phyloP scores from a whole-genome alignment of 2,329 filamentous ascomycete genomes.

The Sporothrix mexicana region DNA sequence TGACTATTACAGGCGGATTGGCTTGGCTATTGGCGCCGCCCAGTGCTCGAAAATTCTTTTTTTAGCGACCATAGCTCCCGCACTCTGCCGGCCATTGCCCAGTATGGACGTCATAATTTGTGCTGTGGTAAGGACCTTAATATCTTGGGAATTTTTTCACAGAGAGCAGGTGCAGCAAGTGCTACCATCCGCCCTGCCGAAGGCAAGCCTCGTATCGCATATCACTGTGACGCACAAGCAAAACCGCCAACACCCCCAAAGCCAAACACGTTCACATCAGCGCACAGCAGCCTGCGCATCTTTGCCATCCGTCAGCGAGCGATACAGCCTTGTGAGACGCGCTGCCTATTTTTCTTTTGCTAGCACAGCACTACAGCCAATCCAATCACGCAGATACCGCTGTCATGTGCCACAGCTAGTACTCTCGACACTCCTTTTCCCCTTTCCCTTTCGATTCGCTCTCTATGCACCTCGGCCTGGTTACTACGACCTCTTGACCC shows the following conservation, averaged over 20 bases:
- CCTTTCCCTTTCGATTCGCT: neutral
- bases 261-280: neutral
- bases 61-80: constrained; percentile 23
- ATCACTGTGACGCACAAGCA: neutral
- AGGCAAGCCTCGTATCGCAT: neutral
- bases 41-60: constrained; percentile 2
- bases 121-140: constrained; percentile 14
- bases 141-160: constrained; percentile 20
- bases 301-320: neutral
- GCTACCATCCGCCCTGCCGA: constrained; percentile 1
- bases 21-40: neutral
- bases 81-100: constrained; percentile 23
- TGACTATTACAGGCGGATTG: neutral
- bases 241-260: neutral
- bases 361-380: neutral
- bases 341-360: neutral
- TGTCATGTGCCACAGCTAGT: constrained; percentile 26
- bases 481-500: neutral
- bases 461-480: constrained; percentile 4
- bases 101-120: constrained; percentile 34
- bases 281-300: neutral
- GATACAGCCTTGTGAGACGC: neutral
- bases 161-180: constrained; percentile 2
- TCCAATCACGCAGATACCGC: neutral
- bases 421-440: neutral